phyloP scores from a whole-genome alignment of 2,329 filamentous ascomycete genomes.

The Cordyceps militaris region DNA sequence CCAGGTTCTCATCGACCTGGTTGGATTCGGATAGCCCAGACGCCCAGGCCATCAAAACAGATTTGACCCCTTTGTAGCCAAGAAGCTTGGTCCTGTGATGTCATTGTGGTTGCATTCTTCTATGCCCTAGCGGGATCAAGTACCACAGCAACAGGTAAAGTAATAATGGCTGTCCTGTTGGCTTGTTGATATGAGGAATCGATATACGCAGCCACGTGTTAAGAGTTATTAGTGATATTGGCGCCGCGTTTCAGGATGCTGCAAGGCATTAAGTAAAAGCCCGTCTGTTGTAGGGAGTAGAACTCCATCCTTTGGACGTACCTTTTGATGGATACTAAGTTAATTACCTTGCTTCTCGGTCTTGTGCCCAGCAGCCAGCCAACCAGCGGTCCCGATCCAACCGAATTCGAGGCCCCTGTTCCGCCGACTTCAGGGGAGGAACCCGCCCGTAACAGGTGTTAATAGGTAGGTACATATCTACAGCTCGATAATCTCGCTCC shows the following conservation, averaged over 20 bases:
- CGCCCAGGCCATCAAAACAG: background rate
- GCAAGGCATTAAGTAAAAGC: background rate
- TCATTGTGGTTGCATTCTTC: slow-evolving; percentile 4
- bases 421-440: background rate
- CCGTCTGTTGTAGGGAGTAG: no score
- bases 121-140: background rate
- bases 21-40: background rate
- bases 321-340: background rate
- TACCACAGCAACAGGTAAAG: background rate
- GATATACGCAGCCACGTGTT: background rate
- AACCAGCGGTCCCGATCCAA: slow-evolving; percentile 1
- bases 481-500: background rate
- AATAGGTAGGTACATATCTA: no score
- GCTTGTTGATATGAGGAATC: background rate
- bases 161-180: background rate
- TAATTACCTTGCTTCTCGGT: background rate
- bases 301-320: no score
- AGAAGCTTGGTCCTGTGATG: slow-evolving; percentile 1
- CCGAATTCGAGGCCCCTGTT: background rate
- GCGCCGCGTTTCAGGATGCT: background rate
- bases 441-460: background rate
- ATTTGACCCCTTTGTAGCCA: background rate
- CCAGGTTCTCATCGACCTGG: background rate
- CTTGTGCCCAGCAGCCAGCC: background rate
- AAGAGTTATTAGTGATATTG: background rate